phyloP scores from a whole-genome alignment of 768 basidiomycete species.

The Leccinum variicolor region DNA sequence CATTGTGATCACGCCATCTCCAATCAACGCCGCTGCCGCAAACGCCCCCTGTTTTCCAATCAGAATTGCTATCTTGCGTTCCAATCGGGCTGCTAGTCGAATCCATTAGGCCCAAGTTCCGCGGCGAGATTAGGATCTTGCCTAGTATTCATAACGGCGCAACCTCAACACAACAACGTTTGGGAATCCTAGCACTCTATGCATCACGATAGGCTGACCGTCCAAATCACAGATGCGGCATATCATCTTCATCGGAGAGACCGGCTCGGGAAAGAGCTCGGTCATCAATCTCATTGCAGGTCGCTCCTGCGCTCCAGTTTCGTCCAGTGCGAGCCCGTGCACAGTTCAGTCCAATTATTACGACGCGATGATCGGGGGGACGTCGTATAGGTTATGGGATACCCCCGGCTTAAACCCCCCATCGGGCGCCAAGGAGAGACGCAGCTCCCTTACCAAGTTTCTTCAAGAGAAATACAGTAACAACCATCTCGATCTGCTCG shows the following conservation, averaged over 20 bases:
- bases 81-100: not conserved
- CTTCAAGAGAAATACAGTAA: constrained; percentile 26
- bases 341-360: too few species aligned
- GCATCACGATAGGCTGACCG: not conserved
- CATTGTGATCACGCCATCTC: not conserved
- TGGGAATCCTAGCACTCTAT: not conserved
- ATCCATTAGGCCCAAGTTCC: not conserved
- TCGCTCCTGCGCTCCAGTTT: constrained; percentile 20
- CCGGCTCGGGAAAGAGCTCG: constrained; percentile 38
- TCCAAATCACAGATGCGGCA: constrained; percentile 15
- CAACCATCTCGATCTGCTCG: constrained; percentile 21
- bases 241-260: constrained; percentile 36
- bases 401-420: constrained; percentile 29
- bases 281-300: constrained; percentile 39
- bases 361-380: constrained; percentile 7
- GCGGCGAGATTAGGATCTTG: not conserved
- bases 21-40: not conserved
- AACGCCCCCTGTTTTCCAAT: not conserved
- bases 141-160: not conserved
- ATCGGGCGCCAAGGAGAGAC: not conserved
- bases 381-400: constrained; percentile 27
- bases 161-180: not conserved
- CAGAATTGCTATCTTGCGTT: not conserved
- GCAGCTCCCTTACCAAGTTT: constrained; percentile 24
- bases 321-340: constrained; percentile 29